These are phyloP conservation scores for Tylopilus rubrobrunneus DNA, from an alignment of 768 basidiomycete species.

Conservation along the genomic window DNA sequence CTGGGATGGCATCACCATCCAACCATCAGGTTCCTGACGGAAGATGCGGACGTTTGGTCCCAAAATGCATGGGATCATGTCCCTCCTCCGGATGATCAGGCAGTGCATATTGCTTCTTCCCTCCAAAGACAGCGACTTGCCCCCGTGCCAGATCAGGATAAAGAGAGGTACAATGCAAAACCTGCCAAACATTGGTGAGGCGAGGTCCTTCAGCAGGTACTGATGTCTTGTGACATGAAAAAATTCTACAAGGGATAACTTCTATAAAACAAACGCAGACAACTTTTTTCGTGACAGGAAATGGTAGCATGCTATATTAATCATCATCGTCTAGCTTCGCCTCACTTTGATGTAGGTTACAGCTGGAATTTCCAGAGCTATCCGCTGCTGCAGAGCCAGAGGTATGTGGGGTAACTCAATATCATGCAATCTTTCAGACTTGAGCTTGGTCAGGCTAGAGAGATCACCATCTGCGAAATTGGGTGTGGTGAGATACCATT, in stretches of 20 bases:
- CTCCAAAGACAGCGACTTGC: constrained; percentile 64
- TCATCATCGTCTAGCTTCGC: background rate
- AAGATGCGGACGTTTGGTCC: constrained; percentile 72
- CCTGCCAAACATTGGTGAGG: constrained; percentile 69
- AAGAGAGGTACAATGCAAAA: constrained; percentile 65
- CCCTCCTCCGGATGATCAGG: constrained; percentile 77
- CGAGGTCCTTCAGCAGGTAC: constrained; percentile 25
- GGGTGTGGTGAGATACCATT: constrained; percentile 70
- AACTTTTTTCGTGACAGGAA: constrained; percentile 96
- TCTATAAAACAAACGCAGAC: constrained; percentile 79
- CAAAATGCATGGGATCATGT: constrained; percentile 95
- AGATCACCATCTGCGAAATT: constrained; percentile 74
- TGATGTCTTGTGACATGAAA: constrained; percentile 24
- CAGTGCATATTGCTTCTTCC: constrained; percentile 64
- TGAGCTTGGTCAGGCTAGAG: constrained; percentile 61
- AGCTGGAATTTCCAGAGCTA: constrained; percentile 93
- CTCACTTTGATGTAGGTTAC: constrained; percentile 51
- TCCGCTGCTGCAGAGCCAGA: constrained; percentile 62
- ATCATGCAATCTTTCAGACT: background rate
- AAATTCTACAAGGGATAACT: constrained; percentile 69
- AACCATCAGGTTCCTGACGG: constrained; percentile 63
- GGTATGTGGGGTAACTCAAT: constrained; percentile 35
- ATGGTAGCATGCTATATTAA: constrained; percentile 46
- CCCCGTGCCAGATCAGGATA: constrained; percentile 74
- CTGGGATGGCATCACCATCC: background rate